These are phyloP conservation scores for Hypoxylon sp. DNA, from an alignment of 2,329 filamentous ascomycete species.

Conservation along the genomic window DNA sequence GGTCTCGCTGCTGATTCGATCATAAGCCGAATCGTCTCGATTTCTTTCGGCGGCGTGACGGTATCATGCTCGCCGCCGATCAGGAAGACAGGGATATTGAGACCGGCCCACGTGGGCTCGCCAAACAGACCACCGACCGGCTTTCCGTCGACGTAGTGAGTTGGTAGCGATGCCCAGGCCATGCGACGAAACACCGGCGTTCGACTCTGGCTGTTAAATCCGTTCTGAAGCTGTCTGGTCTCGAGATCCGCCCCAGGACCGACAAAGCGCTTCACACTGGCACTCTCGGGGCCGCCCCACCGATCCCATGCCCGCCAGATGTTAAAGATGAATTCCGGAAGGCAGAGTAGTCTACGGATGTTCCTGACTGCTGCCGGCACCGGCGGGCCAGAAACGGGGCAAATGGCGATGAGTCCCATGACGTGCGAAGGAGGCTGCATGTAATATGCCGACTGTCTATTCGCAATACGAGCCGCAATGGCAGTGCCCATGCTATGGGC, in stretches of 20 bases:
- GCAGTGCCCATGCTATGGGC: slow-evolving; percentile 93
- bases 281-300: slow-evolving; percentile 80
- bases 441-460: slow-evolving; percentile 58
- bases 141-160: slow-evolving; percentile 62
- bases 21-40: slow-evolving; percentile 71
- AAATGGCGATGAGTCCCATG: slow-evolving; percentile 83
- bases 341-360: slow-evolving; percentile 69
- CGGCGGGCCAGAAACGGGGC: slow-evolving; percentile 76
- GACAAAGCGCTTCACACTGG: slow-evolving; percentile 82
- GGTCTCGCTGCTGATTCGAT: slow-evolving; percentile 46
- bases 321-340: slow-evolving; percentile 80
- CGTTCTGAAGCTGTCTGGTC: slow-evolving; percentile 74
- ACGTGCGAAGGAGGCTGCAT: slow-evolving; percentile 71
- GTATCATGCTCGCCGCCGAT: slow-evolving; percentile 82
- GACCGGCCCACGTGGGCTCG: slow-evolving; percentile 75
- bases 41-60: slow-evolving; percentile 77
- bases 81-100: slow-evolving; percentile 80
- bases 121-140: slow-evolving; percentile 75
- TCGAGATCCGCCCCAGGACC: slow-evolving; percentile 74
- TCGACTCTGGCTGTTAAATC: slow-evolving; percentile 84
- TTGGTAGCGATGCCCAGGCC: slow-evolving; percentile 77
- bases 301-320: slow-evolving; percentile 82
- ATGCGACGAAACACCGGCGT: slow-evolving; percentile 87
- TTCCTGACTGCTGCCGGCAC: slow-evolving; percentile 62
- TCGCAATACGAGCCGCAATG: slow-evolving; percentile 77